phyloP scores from a whole-genome alignment of 148 eudicot genomes.

The Agrostemma githago region DNA sequence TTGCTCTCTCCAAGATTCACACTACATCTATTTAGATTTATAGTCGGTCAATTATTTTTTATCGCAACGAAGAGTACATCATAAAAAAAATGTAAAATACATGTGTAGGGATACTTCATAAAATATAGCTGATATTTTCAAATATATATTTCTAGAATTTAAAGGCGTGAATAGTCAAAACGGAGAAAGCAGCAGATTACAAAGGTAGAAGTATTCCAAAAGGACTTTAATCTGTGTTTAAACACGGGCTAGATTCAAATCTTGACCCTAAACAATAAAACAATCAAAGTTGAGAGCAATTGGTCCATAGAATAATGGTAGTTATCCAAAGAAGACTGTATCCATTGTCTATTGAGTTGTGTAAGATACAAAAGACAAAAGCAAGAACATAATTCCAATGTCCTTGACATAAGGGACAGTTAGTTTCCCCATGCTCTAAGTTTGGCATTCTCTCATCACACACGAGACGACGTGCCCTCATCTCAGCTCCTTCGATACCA shows the following conservation, averaged over 20 bases:
- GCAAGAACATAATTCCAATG: background rate
- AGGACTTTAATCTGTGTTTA: background rate
- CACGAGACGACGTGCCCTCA: background rate
- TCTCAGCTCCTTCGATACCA: slow-evolving; percentile 2
- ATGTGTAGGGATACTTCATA: too few species aligned
- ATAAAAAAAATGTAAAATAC: too few species aligned
- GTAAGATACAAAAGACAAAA: background rate
- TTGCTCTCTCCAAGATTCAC: background rate
- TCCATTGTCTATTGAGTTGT: background rate
- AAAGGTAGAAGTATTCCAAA: background rate
- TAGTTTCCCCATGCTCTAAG: background rate
- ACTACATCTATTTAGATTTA: too few species aligned
- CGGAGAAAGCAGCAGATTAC: too few species aligned
- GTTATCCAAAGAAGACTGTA: background rate
- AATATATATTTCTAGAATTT: too few species aligned
- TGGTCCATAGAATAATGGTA: too few species aligned
- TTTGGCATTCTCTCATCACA: background rate
- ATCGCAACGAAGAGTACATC: too few species aligned
- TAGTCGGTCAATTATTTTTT: too few species aligned
- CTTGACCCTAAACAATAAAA: background rate
- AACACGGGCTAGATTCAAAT: background rate
- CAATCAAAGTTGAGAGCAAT: background rate
- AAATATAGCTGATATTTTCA: too few species aligned
- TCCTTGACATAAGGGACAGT: slow-evolving; percentile 11
- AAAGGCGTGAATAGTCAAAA: too few species aligned